phyloP scores from a whole-genome alignment of 129 eudicot species.

The Flaveria robusta region DNA sequence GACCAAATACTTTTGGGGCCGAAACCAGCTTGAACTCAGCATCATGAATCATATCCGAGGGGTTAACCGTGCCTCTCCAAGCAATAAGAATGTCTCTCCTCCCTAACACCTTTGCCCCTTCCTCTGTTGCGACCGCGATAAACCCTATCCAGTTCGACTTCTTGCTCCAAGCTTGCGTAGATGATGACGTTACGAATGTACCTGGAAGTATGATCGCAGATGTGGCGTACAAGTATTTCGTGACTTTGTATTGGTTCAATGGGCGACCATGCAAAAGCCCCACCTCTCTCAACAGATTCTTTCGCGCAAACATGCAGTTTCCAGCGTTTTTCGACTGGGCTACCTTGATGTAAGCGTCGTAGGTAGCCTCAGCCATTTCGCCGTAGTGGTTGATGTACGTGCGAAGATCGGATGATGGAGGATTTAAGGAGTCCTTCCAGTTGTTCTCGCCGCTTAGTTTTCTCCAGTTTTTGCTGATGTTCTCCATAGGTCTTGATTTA shows the following conservation, averaged over 20 bases:
- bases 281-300: constrained; percentile 29
- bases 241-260: constrained; percentile 29
- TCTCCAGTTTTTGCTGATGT: constrained; percentile 31
- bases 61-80: constrained; percentile 55
- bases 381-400: constrained; percentile 52
- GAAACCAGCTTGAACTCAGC: constrained; percentile 32
- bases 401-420: constrained; percentile 18
- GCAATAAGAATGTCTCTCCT: constrained; percentile 53
- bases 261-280: constrained; percentile 45
- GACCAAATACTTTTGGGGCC: constrained; percentile 39
- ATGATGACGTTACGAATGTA: constrained; percentile 41
- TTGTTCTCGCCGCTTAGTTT: constrained; percentile 20
- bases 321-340: constrained; percentile 49
- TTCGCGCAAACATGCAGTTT: constrained; percentile 32
- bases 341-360: constrained; percentile 48
- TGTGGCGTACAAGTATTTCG: constrained; percentile 43
- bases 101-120: constrained; percentile 44
- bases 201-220: constrained; percentile 40
- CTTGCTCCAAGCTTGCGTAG: constrained; percentile 46
- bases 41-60: constrained; percentile 49
- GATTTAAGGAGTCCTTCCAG: constrained; percentile 24
- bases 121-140: constrained; percentile 48
- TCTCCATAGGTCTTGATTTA: not conserved
- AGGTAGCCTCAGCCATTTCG: constrained; percentile 52
- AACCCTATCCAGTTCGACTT: constrained; percentile 59